Conservation (phyloP, 2,329 filamentous ascomycete species). For the Fusarium sambucinum region DNA sequence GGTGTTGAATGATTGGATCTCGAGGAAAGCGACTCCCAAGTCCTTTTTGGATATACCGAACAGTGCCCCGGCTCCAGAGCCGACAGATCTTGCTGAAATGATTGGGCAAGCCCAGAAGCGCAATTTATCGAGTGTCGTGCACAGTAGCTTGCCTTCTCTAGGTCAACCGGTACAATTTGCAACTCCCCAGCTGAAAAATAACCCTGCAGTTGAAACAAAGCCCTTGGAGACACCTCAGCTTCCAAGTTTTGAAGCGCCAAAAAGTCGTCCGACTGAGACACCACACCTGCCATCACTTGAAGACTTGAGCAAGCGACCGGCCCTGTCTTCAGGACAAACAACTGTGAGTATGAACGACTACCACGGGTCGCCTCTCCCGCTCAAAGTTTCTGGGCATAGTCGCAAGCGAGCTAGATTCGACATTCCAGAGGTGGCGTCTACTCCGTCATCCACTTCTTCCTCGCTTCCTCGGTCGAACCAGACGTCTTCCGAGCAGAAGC, state of each 20-base stretch:
- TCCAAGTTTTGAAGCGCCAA: not conserved
- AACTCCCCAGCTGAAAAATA: not conserved
- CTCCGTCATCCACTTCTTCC: not conserved
- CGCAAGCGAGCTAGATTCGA: conserved; percentile 21
- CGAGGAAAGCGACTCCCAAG: conserved; percentile 10
- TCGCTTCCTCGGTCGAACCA: not conserved
- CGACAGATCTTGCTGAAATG: not conserved
- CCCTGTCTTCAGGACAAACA: conserved; percentile 13
- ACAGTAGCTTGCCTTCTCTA: not conserved
- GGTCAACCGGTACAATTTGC: not conserved
- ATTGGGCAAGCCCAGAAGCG: not conserved
- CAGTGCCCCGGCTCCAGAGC: conserved; percentile 7
- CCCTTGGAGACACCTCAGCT: conserved; percentile 7
- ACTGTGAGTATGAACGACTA: not conserved
- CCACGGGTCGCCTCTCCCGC: not conserved
- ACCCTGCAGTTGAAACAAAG: not conserved
- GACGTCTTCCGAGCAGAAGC: not conserved
- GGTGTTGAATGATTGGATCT: conserved; percentile 55
- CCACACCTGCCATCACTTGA: not conserved
- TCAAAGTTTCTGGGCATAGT: not conserved
- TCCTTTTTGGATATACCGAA: not conserved
- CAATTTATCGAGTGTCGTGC: not conserved
- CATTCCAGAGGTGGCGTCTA: not conserved
- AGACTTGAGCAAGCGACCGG: conserved; percentile 10
- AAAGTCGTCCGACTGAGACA: not conserved